Base-by-base conservation (phyloP, 805 yeast species). In the Jamesozyma lodderae region DNA sequence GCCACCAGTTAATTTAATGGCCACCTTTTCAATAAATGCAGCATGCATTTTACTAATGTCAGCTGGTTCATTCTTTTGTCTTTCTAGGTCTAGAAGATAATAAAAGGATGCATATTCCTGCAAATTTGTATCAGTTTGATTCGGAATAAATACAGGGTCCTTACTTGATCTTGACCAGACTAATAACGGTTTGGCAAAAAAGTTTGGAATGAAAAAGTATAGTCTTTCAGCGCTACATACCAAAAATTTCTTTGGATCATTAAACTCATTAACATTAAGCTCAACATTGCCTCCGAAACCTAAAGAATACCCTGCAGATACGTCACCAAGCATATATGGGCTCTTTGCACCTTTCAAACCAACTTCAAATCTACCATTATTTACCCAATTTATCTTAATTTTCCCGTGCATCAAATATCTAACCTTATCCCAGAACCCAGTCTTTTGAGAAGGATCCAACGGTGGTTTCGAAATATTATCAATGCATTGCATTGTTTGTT, bases 341-440 rank as follows among this genome's bases (percentile, higher is more conserved):
- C 81, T 79, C 37, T 77, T 68, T 0, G 90, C 75, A 1, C 94
- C 92, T 52, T 84, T 82, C 50, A 81, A 64, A 2, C 75, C 69
- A 6, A 81, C 69, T 40, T 75, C 72, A 31, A 82, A 65, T 15
- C 68, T 66, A 10, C 76, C 72, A 1, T 70, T 63, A 17, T 72
- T 58, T 2, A 60, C 60, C 69, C 83, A 72, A 13, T 61, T 53
- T 39, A 86, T 67, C 2, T 57, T 59, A 37, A 79, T 60, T 15
- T 74, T 70, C 0, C 95, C 94, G 62, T 88, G 96, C 48, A 86
- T 63, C 13, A 81, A 67, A 21, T 78, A 69, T 35, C 95, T 64
- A 20, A 86, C 60, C 55, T 87, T 90, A 59, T 88, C 97, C 97
- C 97, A 88, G 48, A 87, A 79, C 0, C 97, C 97, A 11, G 86